Base-by-base conservation (phyloP, 495 filamentous ascomycete species). In the Thermochaetoides thermophila region DNA sequence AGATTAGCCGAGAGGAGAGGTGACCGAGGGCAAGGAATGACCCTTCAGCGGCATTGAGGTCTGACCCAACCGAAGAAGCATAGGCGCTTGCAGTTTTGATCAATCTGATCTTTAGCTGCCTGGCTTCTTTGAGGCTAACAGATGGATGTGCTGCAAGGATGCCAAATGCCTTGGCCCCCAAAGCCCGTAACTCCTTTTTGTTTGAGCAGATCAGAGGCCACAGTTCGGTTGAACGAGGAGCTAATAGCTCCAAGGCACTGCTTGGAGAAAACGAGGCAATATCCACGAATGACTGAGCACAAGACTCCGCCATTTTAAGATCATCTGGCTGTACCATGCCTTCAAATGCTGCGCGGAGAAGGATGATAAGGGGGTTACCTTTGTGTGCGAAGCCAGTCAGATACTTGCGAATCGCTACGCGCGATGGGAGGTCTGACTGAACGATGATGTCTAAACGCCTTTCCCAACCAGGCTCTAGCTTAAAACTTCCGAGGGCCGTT, bases 391-490 rank as follows among this genome's bases (percentile, higher is more conserved):
- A 44, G 7, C 37, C 34, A 10, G 43, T 38, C 20, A 77, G 59
- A 40, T 72, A 48, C 3, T 21, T 9, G 3, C 63, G 71, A 8
- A 93, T 60, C 2, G 63, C 62, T 12, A 56, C 38, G 15, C 83
- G 71, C 6, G 66, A 71, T 23, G 61, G 52, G 26, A 72, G 63
- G 46, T 83, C 74, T 4, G 75, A 76, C 9, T 73, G 63, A 13
- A 85, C 61, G 0, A 76, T 55, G 10, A 72, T 65, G 43, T 84
- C 81, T 3, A 94, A 57, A 50, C 78, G 78, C 16, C 74, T 63
- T 39, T 86, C 84, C 87, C 87, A 95, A 31, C 87, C 81, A 34
- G 77, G 70, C 40, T 91, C 77, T 22, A 84, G 57, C 7, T 68
- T 68, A 12, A 78, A 63, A 7, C 65, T 57, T 9, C 59, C 57